These are phyloP conservation scores for Stentor coeruleus DNA, from an alignment of 73 alveolate species.

Conservation along the genomic window DNA sequence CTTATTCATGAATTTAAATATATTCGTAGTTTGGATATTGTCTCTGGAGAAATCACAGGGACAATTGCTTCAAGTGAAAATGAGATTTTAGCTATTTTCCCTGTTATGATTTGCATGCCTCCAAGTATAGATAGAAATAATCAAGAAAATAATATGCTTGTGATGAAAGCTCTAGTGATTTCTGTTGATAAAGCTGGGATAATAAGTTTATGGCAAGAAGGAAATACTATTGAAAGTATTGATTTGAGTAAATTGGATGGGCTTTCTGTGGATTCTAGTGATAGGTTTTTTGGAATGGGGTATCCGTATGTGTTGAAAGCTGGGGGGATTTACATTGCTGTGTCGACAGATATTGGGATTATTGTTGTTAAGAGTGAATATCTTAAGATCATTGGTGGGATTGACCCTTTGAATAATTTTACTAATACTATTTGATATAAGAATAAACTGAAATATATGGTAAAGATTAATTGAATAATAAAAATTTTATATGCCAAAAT, in stretches of 20 bases:
- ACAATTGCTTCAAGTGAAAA: not conserved
- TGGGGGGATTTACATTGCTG: not conserved
- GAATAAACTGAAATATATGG: no score
- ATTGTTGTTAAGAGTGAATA: not conserved
- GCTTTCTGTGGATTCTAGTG: not conserved
- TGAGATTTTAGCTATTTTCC: slow-evolving; percentile 10
- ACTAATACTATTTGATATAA: not conserved
- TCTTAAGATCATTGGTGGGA: slow-evolving; percentile 3
- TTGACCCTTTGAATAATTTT: slow-evolving; percentile 5
- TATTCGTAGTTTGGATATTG: not conserved
- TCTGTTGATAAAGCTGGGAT: slow-evolving; percentile 14
- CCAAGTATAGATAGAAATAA: not conserved
- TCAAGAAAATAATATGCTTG: not conserved
- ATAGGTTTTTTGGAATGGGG: slow-evolving; percentile 22
- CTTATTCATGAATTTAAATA: not conserved
- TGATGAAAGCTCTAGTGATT: not conserved
- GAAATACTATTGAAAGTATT: not conserved
- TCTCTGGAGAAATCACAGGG: not conserved
- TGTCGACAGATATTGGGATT: slow-evolving; percentile 24
- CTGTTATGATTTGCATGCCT: not conserved
- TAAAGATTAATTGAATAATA: no score
- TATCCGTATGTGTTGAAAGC: slow-evolving; percentile 24
- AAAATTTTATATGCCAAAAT: no score
- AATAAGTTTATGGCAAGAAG: slow-evolving; percentile 11
- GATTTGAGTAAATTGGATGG: slow-evolving; percentile 13